Conservation (phyloP, 352 stramenopile genomes). For the Phytophthora idaei region DNA sequence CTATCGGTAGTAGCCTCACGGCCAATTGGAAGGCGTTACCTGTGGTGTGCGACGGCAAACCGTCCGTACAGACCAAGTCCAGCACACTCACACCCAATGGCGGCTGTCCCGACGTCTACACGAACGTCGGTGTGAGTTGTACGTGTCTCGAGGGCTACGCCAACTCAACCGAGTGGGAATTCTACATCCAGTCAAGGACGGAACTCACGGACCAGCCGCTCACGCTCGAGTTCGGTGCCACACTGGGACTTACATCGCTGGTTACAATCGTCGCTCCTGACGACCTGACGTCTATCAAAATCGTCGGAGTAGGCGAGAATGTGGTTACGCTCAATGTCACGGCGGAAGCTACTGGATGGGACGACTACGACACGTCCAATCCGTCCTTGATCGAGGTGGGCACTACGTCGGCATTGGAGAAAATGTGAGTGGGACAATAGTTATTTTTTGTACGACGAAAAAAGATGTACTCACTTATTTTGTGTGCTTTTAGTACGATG, state of each 20-base stretch:
- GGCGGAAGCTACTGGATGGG: constrained; percentile 51
- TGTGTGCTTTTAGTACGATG: constrained; percentile 32
- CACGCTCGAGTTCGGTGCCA: constrained; percentile 39
- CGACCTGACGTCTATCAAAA: constrained; percentile 39
- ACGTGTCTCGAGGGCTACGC: constrained; percentile 58
- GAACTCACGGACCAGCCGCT: constrained; percentile 39
- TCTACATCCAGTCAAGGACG: constrained; percentile 38
- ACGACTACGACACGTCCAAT: constrained; percentile 39
- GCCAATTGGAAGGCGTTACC: constrained; percentile 61
- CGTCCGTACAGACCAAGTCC: constrained; percentile 56
- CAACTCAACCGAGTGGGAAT: constrained; percentile 47
- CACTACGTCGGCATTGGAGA: constrained; percentile 38
- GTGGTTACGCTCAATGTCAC: constrained; percentile 44
- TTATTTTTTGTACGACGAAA: background rate
- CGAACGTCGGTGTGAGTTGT: constrained; percentile 52
- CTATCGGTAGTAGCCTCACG: constrained; percentile 54
- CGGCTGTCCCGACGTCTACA: constrained; percentile 52
- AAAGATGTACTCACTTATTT: background rate
- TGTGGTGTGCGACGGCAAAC: constrained; percentile 51
- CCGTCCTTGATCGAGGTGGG: constrained; percentile 45
- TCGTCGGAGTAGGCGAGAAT: constrained; percentile 36
- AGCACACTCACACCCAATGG: constrained; percentile 47
- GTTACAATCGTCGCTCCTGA: constrained; percentile 53
- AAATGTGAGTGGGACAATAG: constrained; percentile 28
- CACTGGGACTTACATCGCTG: constrained; percentile 47